A percentile compares a stretch with the other conserved stretches of the same genome.
Conservation (phyloP, 2,329 filamentous ascomycete genomes). For the Aspergillus ibericus region DNA sequence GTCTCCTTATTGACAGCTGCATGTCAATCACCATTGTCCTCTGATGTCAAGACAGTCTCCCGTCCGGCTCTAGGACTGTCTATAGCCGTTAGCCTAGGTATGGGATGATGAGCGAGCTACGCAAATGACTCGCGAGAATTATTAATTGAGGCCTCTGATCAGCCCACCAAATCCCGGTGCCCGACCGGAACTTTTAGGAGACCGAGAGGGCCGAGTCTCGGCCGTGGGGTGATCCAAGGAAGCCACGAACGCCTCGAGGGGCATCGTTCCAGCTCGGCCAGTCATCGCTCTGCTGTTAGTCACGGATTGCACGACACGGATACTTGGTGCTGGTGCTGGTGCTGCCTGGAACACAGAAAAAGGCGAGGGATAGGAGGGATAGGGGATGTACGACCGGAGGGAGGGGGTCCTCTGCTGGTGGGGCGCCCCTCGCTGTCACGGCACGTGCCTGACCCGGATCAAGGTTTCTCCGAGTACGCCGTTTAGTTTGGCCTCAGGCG, state of each 20-base stretch:
- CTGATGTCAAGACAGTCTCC: background rate
- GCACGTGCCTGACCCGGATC: no score
- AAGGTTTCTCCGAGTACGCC: no score
- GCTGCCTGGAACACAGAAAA: background rate
- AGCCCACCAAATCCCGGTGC: slow-evolving; percentile 2
- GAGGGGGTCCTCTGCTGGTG: no score
- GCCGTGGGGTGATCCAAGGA: background rate
- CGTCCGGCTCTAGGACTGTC: background rate
- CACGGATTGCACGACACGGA: background rate
- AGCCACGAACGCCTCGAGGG: background rate
- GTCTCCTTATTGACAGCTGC: background rate
- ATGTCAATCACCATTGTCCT: background rate
- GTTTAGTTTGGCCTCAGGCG: no score
- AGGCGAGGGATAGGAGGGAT: background rate
- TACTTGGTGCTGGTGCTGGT: background rate
- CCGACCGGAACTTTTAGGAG: slow-evolving; percentile 2
- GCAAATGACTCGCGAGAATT: background rate
- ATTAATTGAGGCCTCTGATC: background rate
- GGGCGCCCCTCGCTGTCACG: no score
- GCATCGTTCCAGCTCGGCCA: background rate
- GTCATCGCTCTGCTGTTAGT: background rate
- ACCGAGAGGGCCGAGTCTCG: background rate
- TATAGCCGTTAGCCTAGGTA: background rate
- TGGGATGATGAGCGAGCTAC: background rate
- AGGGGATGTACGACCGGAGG: no score